Evolutionary conservation across 768 basidiomycete species (phyloP).

Genomic region (Serendipita indica): DNA sequence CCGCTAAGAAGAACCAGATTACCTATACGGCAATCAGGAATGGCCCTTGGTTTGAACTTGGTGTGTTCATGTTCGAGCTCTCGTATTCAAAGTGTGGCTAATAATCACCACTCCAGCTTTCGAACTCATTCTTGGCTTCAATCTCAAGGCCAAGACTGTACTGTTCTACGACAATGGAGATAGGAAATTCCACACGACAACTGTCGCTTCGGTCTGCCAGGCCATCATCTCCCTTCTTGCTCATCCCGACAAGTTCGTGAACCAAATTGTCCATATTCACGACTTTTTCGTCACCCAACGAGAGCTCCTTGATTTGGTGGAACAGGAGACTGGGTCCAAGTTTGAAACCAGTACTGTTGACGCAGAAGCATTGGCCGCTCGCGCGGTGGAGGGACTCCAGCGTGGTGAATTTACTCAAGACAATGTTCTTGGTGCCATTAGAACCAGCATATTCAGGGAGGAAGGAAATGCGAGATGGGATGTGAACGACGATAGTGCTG

Average conservation of each 20-base stretch:
- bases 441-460: background rate
- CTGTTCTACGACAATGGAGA: background rate
- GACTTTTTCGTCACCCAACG: background rate
- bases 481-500: slow-evolving; percentile 1
- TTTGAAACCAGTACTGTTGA: background rate
- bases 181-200: slow-evolving; percentile 2
- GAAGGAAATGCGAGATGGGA: background rate
- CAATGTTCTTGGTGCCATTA: background rate
- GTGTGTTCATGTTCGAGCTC: background rate
- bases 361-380: background rate
- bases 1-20: background rate
- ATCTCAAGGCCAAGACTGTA: background rate
- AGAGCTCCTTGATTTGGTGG: background rate
- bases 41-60: background rate
- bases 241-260: background rate
- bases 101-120: background rate
- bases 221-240: background rate
- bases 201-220: background rate
- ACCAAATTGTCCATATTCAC: slow-evolving; percentile 2
- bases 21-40: background rate
- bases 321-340: background rate
- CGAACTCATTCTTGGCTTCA: background rate
- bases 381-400: background rate
- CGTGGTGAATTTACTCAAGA: background rate
- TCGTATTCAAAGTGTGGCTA: background rate